Evolutionary conservation across 2,329 filamentous ascomycete species (phyloP).

Genomic region (Mariannaea sp.): DNA sequence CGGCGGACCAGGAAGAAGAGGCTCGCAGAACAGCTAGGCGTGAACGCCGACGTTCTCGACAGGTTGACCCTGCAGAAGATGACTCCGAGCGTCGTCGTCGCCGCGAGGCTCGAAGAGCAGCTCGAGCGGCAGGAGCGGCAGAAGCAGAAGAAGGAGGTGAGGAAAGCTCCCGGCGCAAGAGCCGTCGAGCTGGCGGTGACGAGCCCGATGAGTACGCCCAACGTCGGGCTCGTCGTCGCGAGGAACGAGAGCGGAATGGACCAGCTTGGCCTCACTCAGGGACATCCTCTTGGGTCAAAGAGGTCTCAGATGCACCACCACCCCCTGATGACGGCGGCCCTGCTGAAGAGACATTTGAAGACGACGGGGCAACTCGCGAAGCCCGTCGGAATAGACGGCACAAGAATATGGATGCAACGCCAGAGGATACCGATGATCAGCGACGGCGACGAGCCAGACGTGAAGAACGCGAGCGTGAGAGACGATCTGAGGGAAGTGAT

Average conservation of each 20-base stretch:
- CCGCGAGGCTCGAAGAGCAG: constrained; percentile 56
- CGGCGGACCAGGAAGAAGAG: constrained; percentile 52
- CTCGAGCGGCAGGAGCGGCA: constrained; percentile 47
- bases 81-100: constrained; percentile 60
- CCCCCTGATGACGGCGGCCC: constrained; percentile 50
- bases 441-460: constrained; percentile 50
- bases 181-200: constrained; percentile 42
- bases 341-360: constrained; percentile 44
- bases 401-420: constrained; percentile 48
- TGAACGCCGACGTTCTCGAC: constrained; percentile 55
- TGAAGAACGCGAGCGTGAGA: constrained; percentile 41
- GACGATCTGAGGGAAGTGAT: constrained; percentile 50
- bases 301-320: constrained; percentile 65
- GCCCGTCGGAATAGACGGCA: constrained; percentile 53
- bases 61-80: constrained; percentile 53
- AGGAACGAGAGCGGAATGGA: constrained; percentile 32
- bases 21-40: constrained; percentile 51
- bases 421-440: constrained; percentile 51
- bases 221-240: constrained; percentile 46
- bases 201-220: constrained; percentile 53
- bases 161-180: constrained; percentile 40
- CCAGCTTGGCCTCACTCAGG: constrained; percentile 65
- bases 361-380: constrained; percentile 57
- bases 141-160: constrained; percentile 42
- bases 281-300: constrained; percentile 69